A percentile compares a stretch with the other conserved stretches of the same genome.
These are phyloP conservation scores for Ochetophila trinervis DNA, from an alignment of 306 rosid species.

Conservation along the genomic window DNA sequence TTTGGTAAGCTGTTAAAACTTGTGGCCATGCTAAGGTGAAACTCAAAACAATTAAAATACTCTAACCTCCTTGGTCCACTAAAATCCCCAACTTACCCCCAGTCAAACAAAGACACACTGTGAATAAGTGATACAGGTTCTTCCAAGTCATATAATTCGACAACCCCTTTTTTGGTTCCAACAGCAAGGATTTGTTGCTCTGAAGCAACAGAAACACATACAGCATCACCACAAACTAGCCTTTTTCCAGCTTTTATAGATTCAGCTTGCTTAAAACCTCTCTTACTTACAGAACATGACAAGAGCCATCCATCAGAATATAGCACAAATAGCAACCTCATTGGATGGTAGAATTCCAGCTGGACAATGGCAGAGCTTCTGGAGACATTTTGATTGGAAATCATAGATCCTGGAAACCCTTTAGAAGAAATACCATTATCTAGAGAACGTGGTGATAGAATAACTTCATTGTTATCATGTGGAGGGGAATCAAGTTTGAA, in stretches of 20 bases:
- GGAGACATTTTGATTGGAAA: constrained; percentile 34
- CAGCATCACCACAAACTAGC: constrained; percentile 77
- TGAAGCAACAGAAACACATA: constrained; percentile 72
- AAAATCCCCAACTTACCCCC: constrained; percentile 76
- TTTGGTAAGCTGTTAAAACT: background rate
- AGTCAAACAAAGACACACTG: constrained; percentile 74
- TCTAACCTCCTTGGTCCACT: constrained; percentile 13
- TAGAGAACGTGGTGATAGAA: constrained; percentile 43
- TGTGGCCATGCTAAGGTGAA: constrained; percentile 14
- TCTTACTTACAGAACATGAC: constrained; percentile 84
- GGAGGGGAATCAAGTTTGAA: constrained; percentile 56
- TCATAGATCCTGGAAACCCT: constrained; percentile 40
- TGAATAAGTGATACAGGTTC: constrained; percentile 72
- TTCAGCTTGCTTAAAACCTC: constrained; percentile 80
- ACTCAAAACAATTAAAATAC: constrained; percentile 15
- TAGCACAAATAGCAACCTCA: constrained; percentile 78
- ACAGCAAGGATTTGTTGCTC: constrained; percentile 94
- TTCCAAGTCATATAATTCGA: constrained; percentile 83
- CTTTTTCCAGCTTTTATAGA: constrained; percentile 72
- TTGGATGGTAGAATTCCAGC: constrained; percentile 71
- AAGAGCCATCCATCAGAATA: constrained; percentile 81
- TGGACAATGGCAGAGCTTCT: constrained; percentile 63
- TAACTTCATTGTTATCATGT: constrained; percentile 39
- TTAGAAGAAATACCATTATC: constrained; percentile 63
- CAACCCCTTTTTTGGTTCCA: constrained; percentile 87